Percentiles rank a stretch among this genome's conserved stretches.
These are phyloP conservation scores for Ganoderma lucidum DNA, from an alignment of 1,284 basidiomycete genomes.

Conservation along the genomic window DNA sequence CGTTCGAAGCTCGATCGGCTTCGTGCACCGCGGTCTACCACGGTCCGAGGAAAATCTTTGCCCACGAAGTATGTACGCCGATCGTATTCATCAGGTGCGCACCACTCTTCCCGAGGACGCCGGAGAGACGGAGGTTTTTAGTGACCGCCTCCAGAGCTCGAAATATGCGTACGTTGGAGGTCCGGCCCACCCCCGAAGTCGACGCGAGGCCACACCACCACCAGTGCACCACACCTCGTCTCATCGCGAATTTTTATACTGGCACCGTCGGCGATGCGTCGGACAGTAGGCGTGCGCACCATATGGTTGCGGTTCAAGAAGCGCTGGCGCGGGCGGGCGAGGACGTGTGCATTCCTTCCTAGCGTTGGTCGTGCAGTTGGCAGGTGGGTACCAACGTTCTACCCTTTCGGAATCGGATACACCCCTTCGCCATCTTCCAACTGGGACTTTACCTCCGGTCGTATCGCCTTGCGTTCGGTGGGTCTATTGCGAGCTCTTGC, in stretches of 20 bases:
- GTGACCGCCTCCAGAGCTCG: background rate
- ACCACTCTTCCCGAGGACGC: background rate
- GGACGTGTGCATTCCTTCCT: background rate
- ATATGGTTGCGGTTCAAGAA: too few species aligned
- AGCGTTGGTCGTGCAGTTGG: background rate
- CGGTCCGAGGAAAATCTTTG: background rate
- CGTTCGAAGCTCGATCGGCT: background rate
- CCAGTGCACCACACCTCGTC: background rate
- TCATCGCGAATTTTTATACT: too few species aligned
- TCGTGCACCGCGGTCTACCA: too few species aligned
- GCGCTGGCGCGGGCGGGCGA: too few species aligned
- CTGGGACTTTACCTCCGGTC: background rate
- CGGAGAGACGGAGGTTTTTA: background rate
- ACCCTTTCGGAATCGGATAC: too few species aligned
- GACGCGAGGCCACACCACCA: background rate
- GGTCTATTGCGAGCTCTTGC: background rate
- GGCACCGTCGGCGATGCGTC: too few species aligned
- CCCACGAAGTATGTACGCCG: background rate
- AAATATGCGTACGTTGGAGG: background rate
- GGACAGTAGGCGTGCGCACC: too few species aligned
- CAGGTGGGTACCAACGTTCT: background rate
- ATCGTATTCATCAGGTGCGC: background rate
- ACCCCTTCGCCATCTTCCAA: background rate
- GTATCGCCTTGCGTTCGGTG: background rate
- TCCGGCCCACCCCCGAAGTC: background rate